Base-by-base conservation (phyloP, 2,329 filamentous ascomycete species). In the Pseudopithomyces chartarum region DNA sequence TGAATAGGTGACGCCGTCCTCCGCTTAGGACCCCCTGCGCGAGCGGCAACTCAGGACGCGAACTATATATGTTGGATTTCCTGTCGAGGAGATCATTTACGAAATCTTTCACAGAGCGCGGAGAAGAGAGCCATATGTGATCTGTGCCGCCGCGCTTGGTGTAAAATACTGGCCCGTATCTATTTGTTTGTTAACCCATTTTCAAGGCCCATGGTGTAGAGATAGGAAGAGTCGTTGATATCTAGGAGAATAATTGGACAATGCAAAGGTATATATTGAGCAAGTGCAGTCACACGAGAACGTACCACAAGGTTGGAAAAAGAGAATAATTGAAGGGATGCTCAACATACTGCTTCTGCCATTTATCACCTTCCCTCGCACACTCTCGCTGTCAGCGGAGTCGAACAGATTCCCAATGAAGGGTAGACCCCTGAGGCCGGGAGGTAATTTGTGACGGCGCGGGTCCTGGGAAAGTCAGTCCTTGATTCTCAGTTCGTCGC, bases 41-140 rank as follows among this genome's bases (percentile, higher is more conserved):
- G 1, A 78, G 57, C 0, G 76, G 76, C 2, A 67, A 62, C 26
- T 68, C 60, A 6, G 68, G 55, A 15, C 80, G 76, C 1, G 83
- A 83, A 0, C 80, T 79, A 63, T 84, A 85, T 44, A 82, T 76
- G n/a, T 77, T 76, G 0, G 80, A 80, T 39, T 80, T 79, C 62
- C 82, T 83, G 57, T 84, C 82, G 54, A 86, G 80, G n/a, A 85
- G 71, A 19, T 85, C 83, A 36, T 80, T 81, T 0, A 83, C 82
- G n/a, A 85, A 71, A 19, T 85, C 83, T 38, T 80, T 81, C 0
- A 83, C 82, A 1, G 77, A 73, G 72, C 79, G 80, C 0, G 81
- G 79, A 34, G 82, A 80, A 54, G 70, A 75, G 7, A 79, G 66
- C 74, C 74, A 78, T 39, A 78, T 68, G 53, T 73, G 79, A 58